Conservation (phyloP, 2,329 filamentous ascomycete genomes). For the Colletotrichum tanaceti region DNA sequence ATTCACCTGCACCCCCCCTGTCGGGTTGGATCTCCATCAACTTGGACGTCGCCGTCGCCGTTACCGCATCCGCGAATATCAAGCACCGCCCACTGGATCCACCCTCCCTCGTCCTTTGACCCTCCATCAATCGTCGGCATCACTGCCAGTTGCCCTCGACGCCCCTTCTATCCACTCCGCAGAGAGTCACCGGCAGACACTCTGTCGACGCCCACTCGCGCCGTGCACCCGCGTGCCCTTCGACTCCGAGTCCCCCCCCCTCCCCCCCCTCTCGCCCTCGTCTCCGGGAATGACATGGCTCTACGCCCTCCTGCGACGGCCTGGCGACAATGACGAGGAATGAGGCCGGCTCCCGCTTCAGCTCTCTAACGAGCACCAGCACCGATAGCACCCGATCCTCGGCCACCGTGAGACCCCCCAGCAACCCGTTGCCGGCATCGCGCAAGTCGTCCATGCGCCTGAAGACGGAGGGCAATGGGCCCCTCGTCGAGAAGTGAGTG, state of each 20-base stretch:
- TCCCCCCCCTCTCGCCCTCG: constrained; percentile 8
- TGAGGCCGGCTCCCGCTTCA: constrained; percentile 73
- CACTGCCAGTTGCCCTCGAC: no score
- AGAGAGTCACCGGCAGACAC: neutral
- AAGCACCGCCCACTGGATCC: constrained; percentile 1
- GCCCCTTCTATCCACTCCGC: neutral
- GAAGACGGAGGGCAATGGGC: constrained; percentile 58
- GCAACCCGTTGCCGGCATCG: constrained; percentile 49
- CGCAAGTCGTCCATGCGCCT: constrained; percentile 47
- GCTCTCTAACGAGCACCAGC: constrained; percentile 73
- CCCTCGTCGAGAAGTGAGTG: constrained; percentile 51
- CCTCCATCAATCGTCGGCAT: neutral
- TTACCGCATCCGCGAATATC: constrained; percentile 12
- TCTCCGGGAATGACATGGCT: constrained; percentile 40
- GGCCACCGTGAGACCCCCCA: constrained; percentile 69
- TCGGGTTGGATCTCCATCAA: constrained; percentile 9
- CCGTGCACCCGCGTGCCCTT: neutral
- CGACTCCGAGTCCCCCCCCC: neutral
- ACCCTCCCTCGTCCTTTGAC: constrained; percentile 9
- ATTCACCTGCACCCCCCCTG: neutral
- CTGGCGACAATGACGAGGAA: constrained; percentile 74
- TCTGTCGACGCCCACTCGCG: neutral
- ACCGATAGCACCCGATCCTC: constrained; percentile 75
- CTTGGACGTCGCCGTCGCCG: neutral
- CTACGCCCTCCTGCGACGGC: constrained; percentile 44